phyloP scores from a whole-genome alignment of 2,329 filamentous ascomycete species.

The Cladophialophora psammophila region DNA sequence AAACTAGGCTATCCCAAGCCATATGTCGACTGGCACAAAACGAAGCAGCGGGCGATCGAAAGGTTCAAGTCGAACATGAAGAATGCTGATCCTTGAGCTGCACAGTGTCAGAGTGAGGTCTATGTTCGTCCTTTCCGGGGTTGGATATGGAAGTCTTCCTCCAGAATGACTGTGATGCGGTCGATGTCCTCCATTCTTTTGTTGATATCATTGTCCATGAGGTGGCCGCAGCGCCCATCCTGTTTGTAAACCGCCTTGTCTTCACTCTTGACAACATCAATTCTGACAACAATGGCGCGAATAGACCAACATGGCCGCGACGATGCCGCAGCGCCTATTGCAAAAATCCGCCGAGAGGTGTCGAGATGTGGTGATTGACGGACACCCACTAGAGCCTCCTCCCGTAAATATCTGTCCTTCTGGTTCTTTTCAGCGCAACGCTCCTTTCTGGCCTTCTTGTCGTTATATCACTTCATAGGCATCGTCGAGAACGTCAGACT shows the following conservation, averaged over 20 bases:
- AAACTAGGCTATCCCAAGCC: slow-evolving; percentile 72
- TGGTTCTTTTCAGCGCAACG: not conserved
- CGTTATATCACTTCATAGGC: too few species aligned
- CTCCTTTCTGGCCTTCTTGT: too few species aligned
- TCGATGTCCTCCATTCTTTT: not conserved
- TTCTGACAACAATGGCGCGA: too few species aligned
- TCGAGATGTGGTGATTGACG: too few species aligned
- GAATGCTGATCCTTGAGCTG: slow-evolving; percentile 46
- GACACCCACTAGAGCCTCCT: not conserved
- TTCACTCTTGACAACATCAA: not conserved
- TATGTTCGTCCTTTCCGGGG: not conserved
- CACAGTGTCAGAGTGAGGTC: not conserved
- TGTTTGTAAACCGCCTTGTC: not conserved
- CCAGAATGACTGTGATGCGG: not conserved
- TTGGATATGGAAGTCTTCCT: not conserved
- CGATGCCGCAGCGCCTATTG: too few species aligned
- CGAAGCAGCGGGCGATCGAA: slow-evolving; percentile 68
- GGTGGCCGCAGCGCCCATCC: not conserved
- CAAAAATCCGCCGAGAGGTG: not conserved
- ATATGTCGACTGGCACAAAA: slow-evolving; percentile 73
- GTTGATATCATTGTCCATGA: not conserved
- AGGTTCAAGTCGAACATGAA: slow-evolving; percentile 68
- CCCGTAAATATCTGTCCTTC: not conserved
- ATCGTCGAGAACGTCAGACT: too few species aligned
- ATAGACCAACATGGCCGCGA: too few species aligned